Evolutionary conservation across 805 yeast species (phyloP).

Genomic region (Pichia occidentalis): DNA sequence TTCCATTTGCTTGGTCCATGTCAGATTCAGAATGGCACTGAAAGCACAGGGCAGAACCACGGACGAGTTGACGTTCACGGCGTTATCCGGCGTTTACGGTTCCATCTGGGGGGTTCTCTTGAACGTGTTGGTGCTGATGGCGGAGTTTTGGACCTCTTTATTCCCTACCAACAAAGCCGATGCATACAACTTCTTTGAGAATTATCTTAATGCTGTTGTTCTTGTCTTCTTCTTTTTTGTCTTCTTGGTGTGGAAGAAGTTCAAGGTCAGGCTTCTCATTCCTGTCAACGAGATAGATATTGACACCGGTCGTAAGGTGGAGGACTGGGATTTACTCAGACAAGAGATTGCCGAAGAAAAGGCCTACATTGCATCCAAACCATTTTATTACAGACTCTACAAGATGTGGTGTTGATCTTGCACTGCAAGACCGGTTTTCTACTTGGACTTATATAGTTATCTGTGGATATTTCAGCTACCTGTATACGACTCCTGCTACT

Average conservation of each 20-base stretch:
- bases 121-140: slow-evolving; percentile 54
- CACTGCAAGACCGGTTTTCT: background rate
- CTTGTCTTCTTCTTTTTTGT: slow-evolving; percentile 41
- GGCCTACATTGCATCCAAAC: slow-evolving; percentile 40
- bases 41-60: slow-evolving; percentile 58
- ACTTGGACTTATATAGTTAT: too few relatives aligned
- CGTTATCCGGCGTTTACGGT: slow-evolving; percentile 66
- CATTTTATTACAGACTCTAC: slow-evolving; percentile 44
- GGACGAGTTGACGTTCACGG: slow-evolving; percentile 58
- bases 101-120: slow-evolving; percentile 55
- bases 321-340: slow-evolving; percentile 48
- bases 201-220: slow-evolving; percentile 60
- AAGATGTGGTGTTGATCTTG: slow-evolving; percentile 47
- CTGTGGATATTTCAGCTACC: too few relatives aligned
- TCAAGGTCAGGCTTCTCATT: slow-evolving; percentile 38
- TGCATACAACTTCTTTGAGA: slow-evolving; percentile 56
- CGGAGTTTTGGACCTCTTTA: slow-evolving; percentile 79
- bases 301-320: slow-evolving; percentile 57
- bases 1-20: slow-evolving; percentile 59
- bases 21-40: slow-evolving; percentile 67
- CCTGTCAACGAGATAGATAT: slow-evolving; percentile 47
- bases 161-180: slow-evolving; percentile 58
- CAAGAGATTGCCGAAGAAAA: slow-evolving; percentile 56
- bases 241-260: slow-evolving; percentile 33
- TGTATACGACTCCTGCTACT: too few relatives aligned